Base-by-base conservation (phyloP, 1,284 basidiomycete species). In the Sphagnurus paluster region DNA sequence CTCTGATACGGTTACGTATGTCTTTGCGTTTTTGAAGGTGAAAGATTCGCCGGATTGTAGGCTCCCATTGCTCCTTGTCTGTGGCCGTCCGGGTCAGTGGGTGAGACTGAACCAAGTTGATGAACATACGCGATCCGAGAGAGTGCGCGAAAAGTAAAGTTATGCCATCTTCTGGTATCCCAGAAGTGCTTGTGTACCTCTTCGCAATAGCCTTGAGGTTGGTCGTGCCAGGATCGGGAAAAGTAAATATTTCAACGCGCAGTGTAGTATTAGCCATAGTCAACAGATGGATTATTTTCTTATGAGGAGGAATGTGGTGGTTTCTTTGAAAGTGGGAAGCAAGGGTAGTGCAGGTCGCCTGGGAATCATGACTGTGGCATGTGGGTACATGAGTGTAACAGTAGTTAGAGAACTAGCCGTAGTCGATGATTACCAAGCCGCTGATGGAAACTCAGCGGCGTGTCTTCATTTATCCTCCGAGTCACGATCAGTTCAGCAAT, bases 61-160 rank as follows among this genome's bases (percentile, higher is more conserved):
- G 65, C 38, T 78, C 74, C 69, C 79, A 80, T 53, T 75, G 68
- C 52, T 79, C 77, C 54, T 80, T 80, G 47, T 76, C 77, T 79
- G 39, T 26, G n/a, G n/a, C n/a, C 13, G 10, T 26, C 19, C n/a
- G n/a, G 33, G 36, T 42, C 20, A 40, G 29, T 29, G 23, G 2
- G n/a, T 23, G 23, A 13, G 6, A 14, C 21, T 24, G 2, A 42
- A 16, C 25, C n/a, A 16, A 9, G 33, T 9, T 14, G 5, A 10
- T 26, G 5, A 24, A 63, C 70, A 46, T 48, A 71, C 71, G 65
- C 47, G 65, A 61, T 39, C 61, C 60, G 28, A 63, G 48, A 32
- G 60, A 55, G 41, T 66, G 64, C 2, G 59, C 53, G 40, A 64
- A 58, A 23, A 65, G 34, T 41, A 65, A 48, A 4, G 63, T 65